These are phyloP conservation scores for Aaosphaeria arxii DNA, from an alignment of 2,329 filamentous ascomycete genomes.

Conservation along the genomic window DNA sequence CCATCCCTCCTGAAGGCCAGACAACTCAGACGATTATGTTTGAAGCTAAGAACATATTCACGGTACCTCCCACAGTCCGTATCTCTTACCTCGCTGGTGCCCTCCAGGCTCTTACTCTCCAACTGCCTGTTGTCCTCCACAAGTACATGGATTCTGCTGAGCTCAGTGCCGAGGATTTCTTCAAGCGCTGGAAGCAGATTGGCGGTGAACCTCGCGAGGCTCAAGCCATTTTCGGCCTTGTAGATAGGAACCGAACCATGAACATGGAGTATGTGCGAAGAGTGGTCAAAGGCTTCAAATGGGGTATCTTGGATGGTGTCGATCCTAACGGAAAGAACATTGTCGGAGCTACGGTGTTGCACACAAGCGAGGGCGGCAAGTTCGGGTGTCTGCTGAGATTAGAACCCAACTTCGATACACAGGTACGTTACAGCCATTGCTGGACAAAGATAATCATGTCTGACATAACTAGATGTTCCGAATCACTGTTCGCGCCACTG, in stretches of 20 bases:
- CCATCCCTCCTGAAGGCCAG: slow-evolving; percentile 70
- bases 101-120: slow-evolving; percentile 86
- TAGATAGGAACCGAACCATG: slow-evolving; percentile 60
- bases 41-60: slow-evolving; percentile 78
- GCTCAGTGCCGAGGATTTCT: slow-evolving; percentile 87
- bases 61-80: slow-evolving; percentile 82
- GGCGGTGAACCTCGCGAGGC: slow-evolving; percentile 83
- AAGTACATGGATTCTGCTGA: slow-evolving; percentile 97
- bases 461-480: slow-evolving; percentile 75
- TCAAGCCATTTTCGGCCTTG: slow-evolving; percentile 78
- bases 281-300: slow-evolving; percentile 80
- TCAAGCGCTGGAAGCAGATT: slow-evolving; percentile 99
- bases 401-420: slow-evolving; percentile 89
- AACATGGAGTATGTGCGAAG: slow-evolving; percentile 68
- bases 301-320: slow-evolving; percentile 80
- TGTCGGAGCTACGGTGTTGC: slow-evolving; percentile 84
- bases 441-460: not conserved
- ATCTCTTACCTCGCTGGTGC: slow-evolving; percentile 94
- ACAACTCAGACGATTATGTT: slow-evolving; percentile 95
- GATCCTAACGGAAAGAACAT: slow-evolving; percentile 93
- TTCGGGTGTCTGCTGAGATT: slow-evolving; percentile 89
- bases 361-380: slow-evolving; percentile 80
- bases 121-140: slow-evolving; percentile 82
- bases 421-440: slow-evolving; percentile 60
- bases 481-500: slow-evolving; percentile 88